phyloP scores from a whole-genome alignment of 164 flowering plant species.

The Brasenia schreberi region DNA sequence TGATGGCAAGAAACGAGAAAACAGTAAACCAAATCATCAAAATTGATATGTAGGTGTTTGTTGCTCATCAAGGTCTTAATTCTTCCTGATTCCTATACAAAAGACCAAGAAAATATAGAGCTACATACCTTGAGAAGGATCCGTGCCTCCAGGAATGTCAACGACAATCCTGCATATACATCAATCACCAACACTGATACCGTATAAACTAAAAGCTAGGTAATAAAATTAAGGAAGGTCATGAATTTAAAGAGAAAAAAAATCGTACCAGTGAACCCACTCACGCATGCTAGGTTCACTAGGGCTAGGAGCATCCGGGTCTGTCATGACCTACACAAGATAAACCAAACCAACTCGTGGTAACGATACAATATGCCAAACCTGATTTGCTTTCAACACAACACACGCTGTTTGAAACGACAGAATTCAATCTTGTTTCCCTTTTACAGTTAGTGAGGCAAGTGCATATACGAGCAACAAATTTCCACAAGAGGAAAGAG shows the following conservation, averaged over 20 bases:
- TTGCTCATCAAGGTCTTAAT: not conserved
- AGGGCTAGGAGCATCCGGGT: slow-evolving; percentile 89
- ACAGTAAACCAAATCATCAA: too few species aligned
- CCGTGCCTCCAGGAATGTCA: slow-evolving; percentile 17
- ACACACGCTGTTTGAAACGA: too few species aligned
- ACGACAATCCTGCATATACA: slow-evolving; percentile 14
- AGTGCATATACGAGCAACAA: too few species aligned
- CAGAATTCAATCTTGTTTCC: too few species aligned
- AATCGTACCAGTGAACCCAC: slow-evolving; percentile 59
- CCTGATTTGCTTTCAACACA: too few species aligned
- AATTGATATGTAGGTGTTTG: too few species aligned
- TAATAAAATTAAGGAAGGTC: not conserved
- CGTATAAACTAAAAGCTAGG: not conserved
- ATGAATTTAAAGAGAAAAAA: not conserved
- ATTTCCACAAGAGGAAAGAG: too few species aligned
- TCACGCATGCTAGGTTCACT: slow-evolving; percentile 69
- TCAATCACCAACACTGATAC: not conserved
- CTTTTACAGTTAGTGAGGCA: not conserved
- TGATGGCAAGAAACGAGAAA: too few species aligned
- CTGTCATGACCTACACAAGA: slow-evolving; percentile 55
- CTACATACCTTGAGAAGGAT: slow-evolving; percentile 11
- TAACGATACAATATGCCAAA: too few species aligned
- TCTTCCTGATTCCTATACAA: not conserved
- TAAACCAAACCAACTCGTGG: too few species aligned
- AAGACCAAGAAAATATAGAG: not conserved